Percentiles rank a stretch among this genome's conserved stretches.
Evolutionary conservation across 345 rosid species (phyloP).

Genomic region (Heritiera littoralis): DNA sequence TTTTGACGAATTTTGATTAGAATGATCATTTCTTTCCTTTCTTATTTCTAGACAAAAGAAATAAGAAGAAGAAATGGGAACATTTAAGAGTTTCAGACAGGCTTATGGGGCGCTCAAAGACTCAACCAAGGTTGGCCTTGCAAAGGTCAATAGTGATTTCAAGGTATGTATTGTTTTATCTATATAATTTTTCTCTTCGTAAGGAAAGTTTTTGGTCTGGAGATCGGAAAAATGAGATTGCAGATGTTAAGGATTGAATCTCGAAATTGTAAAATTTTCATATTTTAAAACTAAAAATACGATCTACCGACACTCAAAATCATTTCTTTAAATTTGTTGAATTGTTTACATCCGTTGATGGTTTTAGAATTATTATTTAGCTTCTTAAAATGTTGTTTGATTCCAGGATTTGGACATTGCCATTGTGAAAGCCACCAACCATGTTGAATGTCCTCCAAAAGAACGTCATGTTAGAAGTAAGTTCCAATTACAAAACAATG

Average conservation of each 20-base stretch:
- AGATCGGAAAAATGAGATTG: no score
- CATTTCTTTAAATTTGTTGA: neutral
- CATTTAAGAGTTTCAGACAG: slow-evolving; percentile 79
- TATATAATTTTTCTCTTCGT: no score
- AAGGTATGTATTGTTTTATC: slow-evolving; percentile 47
- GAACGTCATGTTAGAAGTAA: slow-evolving; percentile 96
- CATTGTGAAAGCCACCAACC: slow-evolving; percentile 93
- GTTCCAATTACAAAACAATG: neutral
- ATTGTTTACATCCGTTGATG: neutral
- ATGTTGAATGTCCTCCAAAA: slow-evolving; percentile 90
- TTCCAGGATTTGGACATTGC: slow-evolving; percentile 89
- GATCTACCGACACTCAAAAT: no score
- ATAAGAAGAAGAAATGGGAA: slow-evolving; percentile 49
- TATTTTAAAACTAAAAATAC: no score
- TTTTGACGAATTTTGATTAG: neutral
- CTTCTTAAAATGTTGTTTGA: neutral
- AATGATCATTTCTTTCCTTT: neutral
- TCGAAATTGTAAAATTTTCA: no score
- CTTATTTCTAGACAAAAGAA: neutral
- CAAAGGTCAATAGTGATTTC: slow-evolving; percentile 96
- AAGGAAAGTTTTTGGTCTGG: no score
- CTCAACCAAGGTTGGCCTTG: slow-evolving; percentile 94
- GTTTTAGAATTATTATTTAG: no score
- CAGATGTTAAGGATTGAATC: no score
- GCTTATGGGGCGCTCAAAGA: slow-evolving; percentile 98